Evolutionary conservation across 2,329 filamentous ascomycete species (phyloP).

Genomic region (Sporothrix humicola): DNA sequence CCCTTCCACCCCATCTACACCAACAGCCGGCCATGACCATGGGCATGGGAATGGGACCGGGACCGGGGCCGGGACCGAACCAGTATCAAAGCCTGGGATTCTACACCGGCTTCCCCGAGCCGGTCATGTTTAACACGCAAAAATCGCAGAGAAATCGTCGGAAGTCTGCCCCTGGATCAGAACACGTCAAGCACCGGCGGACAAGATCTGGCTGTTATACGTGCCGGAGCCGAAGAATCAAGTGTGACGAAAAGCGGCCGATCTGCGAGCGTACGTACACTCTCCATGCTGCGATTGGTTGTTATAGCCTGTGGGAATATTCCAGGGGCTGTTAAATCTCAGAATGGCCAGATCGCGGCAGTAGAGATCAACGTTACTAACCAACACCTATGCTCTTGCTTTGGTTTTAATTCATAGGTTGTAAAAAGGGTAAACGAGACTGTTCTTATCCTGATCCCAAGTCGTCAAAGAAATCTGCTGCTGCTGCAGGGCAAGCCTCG

Average conservation of each 20-base stretch:
- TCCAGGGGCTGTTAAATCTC: too few relatives aligned
- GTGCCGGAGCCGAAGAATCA: slow-evolving; percentile 86
- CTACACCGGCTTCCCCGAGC: slow-evolving; percentile 58
- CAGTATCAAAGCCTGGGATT: slow-evolving; percentile 57
- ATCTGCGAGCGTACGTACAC: slow-evolving; percentile 73
- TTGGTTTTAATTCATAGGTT: slow-evolving; percentile 61
- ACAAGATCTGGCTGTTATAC: slow-evolving; percentile 94
- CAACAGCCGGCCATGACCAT: slow-evolving; percentile 45
- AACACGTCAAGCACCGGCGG: slow-evolving; percentile 88
- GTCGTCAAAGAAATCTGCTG: slow-evolving; percentile 48
- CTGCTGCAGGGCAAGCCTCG: slow-evolving; percentile 40
- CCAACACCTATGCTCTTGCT: neutral
- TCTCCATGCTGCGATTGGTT: neutral
- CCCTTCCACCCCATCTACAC: slow-evolving; percentile 32
- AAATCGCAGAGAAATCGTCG: slow-evolving; percentile 58
- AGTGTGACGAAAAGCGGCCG: slow-evolving; percentile 90
- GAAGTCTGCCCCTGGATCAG: slow-evolving; percentile 58
- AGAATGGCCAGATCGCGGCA: too few relatives aligned
- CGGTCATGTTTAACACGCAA: slow-evolving; percentile 53
- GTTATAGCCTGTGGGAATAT: neutral
- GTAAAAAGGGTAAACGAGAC: slow-evolving; percentile 87
- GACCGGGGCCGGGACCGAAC: slow-evolving; percentile 43
- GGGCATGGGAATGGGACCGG: slow-evolving; percentile 41
- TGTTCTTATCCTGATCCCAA: slow-evolving; percentile 84
- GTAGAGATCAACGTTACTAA: neutral